These are phyloP conservation scores for Heliamphora exappendiculata DNA, from an alignment of 148 eudicot species.

Conservation along the genomic window DNA sequence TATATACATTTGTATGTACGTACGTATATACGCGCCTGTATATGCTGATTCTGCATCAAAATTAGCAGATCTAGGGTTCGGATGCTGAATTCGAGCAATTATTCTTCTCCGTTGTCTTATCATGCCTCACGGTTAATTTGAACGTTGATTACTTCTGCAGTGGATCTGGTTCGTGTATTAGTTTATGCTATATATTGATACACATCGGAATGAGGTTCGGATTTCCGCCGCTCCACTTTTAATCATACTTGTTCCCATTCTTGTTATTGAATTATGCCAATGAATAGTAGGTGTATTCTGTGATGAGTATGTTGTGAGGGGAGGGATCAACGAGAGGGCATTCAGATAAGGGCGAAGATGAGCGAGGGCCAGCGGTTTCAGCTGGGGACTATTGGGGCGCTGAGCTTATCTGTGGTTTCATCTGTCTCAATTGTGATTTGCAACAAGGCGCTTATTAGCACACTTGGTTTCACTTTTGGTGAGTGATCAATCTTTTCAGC, in stretches of 20 bases:
- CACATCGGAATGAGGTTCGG: background rate
- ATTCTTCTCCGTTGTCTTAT: background rate
- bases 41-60: background rate
- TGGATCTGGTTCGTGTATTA: constrained; percentile 1
- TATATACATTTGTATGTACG: background rate
- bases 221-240: background rate
- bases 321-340: constrained; percentile 1
- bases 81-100: constrained; percentile 1
- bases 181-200: background rate
- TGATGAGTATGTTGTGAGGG: constrained; percentile 12
- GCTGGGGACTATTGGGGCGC: constrained; percentile 34
- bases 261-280: background rate
- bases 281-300: background rate
- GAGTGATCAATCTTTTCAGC: constrained; percentile 7
- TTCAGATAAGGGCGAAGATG: constrained; percentile 16
- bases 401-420: constrained; percentile 36
- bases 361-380: constrained; percentile 28
- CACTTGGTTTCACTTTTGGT: constrained; percentile 38
- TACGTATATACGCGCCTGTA: background rate
- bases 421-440: constrained; percentile 41
- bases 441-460: constrained; percentile 40
- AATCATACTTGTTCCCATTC: background rate
- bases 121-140: background rate
- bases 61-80: constrained; percentile 15
- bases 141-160: background rate